Conservation (phyloP, 768 basidiomycete species). For the Cystofilobasidium macerans region DNA sequence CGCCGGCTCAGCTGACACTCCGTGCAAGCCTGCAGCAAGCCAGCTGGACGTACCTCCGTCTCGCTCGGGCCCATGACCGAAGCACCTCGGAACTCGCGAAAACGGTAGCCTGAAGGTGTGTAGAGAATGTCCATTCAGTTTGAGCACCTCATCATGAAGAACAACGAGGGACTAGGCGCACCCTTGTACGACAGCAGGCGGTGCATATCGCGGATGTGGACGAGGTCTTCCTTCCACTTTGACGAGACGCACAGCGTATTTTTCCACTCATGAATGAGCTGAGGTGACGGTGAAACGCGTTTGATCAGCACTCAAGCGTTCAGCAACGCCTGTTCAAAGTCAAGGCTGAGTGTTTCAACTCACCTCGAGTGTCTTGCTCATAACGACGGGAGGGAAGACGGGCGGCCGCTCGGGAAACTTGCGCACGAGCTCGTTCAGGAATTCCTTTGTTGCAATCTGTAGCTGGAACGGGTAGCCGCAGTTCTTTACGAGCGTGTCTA, state of each 20-base stretch:
- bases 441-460: constrained; percentile 93
- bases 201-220: constrained; percentile 97
- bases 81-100: constrained; percentile 39
- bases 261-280: constrained; percentile 83
- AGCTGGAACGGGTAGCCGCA: constrained; percentile 97
- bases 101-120: constrained; percentile 39
- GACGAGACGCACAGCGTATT: constrained; percentile 78
- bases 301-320: background rate
- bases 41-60: constrained; percentile 36
- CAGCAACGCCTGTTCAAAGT: too few relatives aligned
- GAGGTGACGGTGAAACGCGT: background rate
- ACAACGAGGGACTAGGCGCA: constrained; percentile 1
- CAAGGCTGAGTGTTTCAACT: background rate
- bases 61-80: constrained; percentile 38
- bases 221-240: constrained; percentile 90
- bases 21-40: too few relatives aligned
- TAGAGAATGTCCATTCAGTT: background rate
- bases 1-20: too few relatives aligned
- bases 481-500: constrained; percentile 83
- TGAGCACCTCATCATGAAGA: background rate
- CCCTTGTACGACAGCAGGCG: constrained; percentile 87
- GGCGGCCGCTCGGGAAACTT: constrained; percentile 96
- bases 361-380: constrained; percentile 78
- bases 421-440: constrained; percentile 93
- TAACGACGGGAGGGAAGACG: constrained; percentile 84